These are phyloP conservation scores for Rhodocollybia butyracea DNA, from an alignment of 768 basidiomycete genomes.

Conservation along the genomic window DNA sequence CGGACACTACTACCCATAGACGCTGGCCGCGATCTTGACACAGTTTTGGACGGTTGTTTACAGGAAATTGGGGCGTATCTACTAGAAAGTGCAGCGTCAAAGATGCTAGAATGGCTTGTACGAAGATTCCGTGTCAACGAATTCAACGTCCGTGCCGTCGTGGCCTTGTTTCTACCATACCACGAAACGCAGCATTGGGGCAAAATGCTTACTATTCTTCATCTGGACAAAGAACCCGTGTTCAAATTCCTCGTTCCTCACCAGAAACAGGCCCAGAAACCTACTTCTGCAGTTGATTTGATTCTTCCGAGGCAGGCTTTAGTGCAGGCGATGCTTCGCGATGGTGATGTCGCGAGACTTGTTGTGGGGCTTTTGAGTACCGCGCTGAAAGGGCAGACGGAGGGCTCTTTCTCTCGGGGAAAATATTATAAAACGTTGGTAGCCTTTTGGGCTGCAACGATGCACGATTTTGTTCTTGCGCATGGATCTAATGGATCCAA, in stretches of 20 bases:
- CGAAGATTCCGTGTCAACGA: conserved; percentile 90
- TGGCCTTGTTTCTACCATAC: conserved; percentile 88
- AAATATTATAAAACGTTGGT: conserved; percentile 62
- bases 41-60: conserved; percentile 57
- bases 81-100: conserved; percentile 75
- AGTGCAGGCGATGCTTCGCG: conserved; percentile 73
- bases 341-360: conserved; percentile 70
- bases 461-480: conserved; percentile 73
- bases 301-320: conserved; percentile 70
- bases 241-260: conserved; percentile 56
- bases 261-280: conserved; percentile 23
- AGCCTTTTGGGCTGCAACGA: conserved; percentile 76
- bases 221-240: conserved; percentile 54
- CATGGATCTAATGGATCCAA: conserved; percentile 35
- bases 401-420: conserved; percentile 19
- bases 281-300: conserved; percentile 76
- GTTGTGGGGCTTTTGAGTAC: conserved; percentile 61
- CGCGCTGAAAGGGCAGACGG: conserved; percentile 40
- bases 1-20: conserved; percentile 70
- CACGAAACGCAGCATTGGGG: conserved; percentile 93
- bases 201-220: conserved; percentile 87
- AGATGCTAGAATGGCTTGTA: conserved; percentile 93
- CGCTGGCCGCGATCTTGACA: conserved; percentile 62
- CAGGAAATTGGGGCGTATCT: conserved; percentile 76
- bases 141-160: conserved; percentile 79